Base-by-base conservation (phyloP, 163 green algal genomes). In the Chlorella variabilis region DNA sequence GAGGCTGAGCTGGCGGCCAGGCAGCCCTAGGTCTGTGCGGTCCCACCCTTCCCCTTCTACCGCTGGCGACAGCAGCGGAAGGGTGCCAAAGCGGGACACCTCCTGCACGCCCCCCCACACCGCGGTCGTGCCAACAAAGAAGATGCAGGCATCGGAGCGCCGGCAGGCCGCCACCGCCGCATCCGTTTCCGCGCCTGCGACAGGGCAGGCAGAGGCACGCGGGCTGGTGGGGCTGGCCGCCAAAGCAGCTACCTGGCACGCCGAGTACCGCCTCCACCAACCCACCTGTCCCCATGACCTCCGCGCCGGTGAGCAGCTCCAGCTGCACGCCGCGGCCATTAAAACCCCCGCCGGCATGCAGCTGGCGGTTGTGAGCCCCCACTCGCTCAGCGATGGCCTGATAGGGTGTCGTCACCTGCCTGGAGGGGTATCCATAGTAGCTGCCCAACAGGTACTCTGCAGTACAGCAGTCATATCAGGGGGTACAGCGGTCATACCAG, bases 71-170 rank as follows among this genome's bases (percentile, higher is more conserved):
- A 77, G 34, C 20, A 65, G 20, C 29, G 18, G 20, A 13, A 49
- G 34, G 29, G 27, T 63, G 69, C 69, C 69, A 5, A 31, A 62
- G 18, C 68, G 49, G 39, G 51, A 21, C 38, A 48, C 65, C 65
- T 80, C 56, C 25, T 41, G 7, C 17, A 41, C 58, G 27, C 21
- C 27, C 33, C 65, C 33, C 23, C 34, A 29, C 21, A 75, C 54
- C n/a, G 80, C 75, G 39, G 76, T 71, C 15, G 81, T 79, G 62
- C 88, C 88, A 38, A 90, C n/a, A 54, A 85, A 83, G 41, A 92
- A 77, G 36, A 90, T 69, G 77, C 59, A 78, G 27, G 68, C 74
- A 70, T 89, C 81, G 20, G 85, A 76, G 49, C 21, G 25, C 31
- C 34, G 8, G 66, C 75, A 78, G 36, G 61, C 61, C 23, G 41